Evolutionary conservation across 2,329 filamentous ascomycete genomes (phyloP), one percentile per base, ranked within the genome.

Genomic region (Cordyceps javanica): DNA sequence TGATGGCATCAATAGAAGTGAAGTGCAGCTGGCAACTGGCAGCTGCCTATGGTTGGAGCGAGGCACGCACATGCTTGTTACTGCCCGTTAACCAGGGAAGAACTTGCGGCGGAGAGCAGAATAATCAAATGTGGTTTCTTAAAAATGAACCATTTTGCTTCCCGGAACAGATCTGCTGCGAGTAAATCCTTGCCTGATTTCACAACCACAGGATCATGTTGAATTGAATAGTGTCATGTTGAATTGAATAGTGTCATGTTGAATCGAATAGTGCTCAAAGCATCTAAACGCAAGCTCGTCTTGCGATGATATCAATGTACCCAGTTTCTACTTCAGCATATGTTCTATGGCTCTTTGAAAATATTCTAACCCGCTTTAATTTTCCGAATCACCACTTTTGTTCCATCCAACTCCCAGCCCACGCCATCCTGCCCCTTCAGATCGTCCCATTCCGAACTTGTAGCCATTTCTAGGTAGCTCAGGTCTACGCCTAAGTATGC

Each of bases 381-480:
- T 66, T 73, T 81, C 56, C 89, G 82, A 68, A 97, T 93, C n/a
- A 91, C 77, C 32, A 97, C 86, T 66, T 76, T 88, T 44, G 81
- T 78, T 5, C 82, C 86, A 41, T 90, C 86, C 65, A 90, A 75
- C 67, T 91, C 83, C 94, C 94, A 99, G 0, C 91, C 91, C 1
- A 97, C 88, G 3, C 85, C 85, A 67, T 90, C 85, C 62, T 82
- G 77, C 34, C 82, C 78, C 58, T 74, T 80, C 66, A 97, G 73
- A 52, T 84, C 82, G 11, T 83, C 77, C 91, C 93, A 99, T n/a
- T 73, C 76, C 63, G 82, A 77, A 49, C 84, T 85, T 5, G 88
- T 81, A 58, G 83, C 80, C 67, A 78, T 80, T 72, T 94, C 89
- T 52, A 96, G 73, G 70, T 87, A 90, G 3, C 68, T 69, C 59